phyloP scores from a whole-genome alignment of 306 rosid genomes.

The Elaeagnus macrophylla region DNA sequence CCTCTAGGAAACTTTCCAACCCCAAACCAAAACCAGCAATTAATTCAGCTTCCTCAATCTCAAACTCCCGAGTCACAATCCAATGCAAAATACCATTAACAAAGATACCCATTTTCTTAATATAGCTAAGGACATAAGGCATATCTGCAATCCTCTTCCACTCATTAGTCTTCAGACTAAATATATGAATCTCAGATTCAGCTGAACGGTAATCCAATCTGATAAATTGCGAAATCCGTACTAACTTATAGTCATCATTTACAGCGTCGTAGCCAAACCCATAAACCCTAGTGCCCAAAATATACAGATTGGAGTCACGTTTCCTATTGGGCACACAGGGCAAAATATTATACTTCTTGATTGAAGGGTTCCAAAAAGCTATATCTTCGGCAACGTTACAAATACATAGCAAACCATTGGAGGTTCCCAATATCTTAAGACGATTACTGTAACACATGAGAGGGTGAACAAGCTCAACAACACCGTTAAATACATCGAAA shows the following conservation, averaged over 20 bases:
- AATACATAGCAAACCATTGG: constrained; percentile 62
- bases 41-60: constrained; percentile 25
- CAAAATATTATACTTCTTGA: constrained; percentile 29
- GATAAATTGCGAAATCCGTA: constrained; percentile 47
- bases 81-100: constrained; percentile 45
- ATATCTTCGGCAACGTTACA: constrained; percentile 69
- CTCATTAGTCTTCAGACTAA: constrained; percentile 28
- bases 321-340: constrained; percentile 31
- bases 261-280: constrained; percentile 54
- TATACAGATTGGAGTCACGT: constrained; percentile 10
- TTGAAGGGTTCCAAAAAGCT: constrained; percentile 70
- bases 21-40: constrained; percentile 38
- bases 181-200: constrained; percentile 41
- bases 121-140: constrained; percentile 44
- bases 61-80: constrained; percentile 42
- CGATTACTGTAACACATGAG: constrained; percentile 75
- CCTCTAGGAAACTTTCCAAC: constrained; percentile 28
- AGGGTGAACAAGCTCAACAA: constrained; percentile 47
- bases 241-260: constrained; percentile 38
- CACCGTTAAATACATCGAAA: constrained; percentile 18
- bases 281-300: constrained; percentile 36
- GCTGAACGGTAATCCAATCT: constrained; percentile 25
- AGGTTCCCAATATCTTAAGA: constrained; percentile 47
- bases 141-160: constrained; percentile 42
- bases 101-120: constrained; percentile 45